Evolutionary conservation across 2,329 filamentous ascomycete species (phyloP).

Genomic region (Sclerotinia spermophila): DNA sequence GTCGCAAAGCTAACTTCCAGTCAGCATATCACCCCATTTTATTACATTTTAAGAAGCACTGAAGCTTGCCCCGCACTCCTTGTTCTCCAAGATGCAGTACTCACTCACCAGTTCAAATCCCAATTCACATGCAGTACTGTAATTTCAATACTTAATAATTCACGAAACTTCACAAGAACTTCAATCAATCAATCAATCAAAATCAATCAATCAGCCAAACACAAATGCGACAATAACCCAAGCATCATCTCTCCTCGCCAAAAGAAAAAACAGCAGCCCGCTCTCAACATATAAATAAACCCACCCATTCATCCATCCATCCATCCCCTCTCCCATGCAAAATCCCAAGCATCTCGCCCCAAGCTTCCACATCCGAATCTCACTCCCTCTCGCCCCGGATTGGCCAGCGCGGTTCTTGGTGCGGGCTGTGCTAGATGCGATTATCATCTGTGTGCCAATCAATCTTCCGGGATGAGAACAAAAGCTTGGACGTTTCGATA

Average conservation of each 20-base stretch:
- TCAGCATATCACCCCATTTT: slow-evolving; percentile 8
- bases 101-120: background rate
- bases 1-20: background rate
- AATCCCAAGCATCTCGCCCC: background rate
- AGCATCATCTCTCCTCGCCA: background rate
- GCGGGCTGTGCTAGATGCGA: background rate
- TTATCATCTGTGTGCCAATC: background rate
- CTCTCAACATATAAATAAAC: slow-evolving; percentile 8
- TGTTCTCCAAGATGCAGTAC: background rate
- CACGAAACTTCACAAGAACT: background rate
- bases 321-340: background rate
- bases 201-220: background rate
- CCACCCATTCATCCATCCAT: too few relatives aligned
- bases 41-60: background rate
- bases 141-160: background rate
- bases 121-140: background rate
- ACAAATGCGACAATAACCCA: background rate
- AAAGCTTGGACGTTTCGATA: background rate
- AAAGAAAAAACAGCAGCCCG: background rate
- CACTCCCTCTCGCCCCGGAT: background rate
- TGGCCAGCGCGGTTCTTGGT: slow-evolving; percentile 6
- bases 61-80: slow-evolving; percentile 12
- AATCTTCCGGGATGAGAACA: background rate
- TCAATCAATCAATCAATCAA: background rate
- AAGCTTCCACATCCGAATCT: background rate